Conservation (phyloP, 164 flowering plant genomes). For the Aristolochia contorta region DNA sequence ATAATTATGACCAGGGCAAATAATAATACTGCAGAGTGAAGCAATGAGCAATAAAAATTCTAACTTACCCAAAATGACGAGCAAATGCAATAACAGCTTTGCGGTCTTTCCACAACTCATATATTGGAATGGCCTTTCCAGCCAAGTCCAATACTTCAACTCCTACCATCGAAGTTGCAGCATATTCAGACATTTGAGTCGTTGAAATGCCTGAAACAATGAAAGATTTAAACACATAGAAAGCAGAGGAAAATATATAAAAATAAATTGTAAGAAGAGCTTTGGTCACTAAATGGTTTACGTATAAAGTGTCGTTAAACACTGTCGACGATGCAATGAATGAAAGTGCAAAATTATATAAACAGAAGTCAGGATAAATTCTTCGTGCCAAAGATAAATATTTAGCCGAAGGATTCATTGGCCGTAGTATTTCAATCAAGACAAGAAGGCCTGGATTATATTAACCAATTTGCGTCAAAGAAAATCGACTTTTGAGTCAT, state of each 20-base stretch:
- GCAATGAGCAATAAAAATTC: background rate
- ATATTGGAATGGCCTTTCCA: slow-evolving; percentile 54
- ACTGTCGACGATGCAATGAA: background rate
- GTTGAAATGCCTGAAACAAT: slow-evolving; percentile 28
- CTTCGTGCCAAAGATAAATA: too few species aligned
- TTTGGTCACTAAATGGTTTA: background rate
- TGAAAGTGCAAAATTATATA: background rate
- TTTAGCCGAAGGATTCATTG: too few species aligned
- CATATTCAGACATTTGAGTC: slow-evolving; percentile 24
- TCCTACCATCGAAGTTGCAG: slow-evolving; percentile 31
- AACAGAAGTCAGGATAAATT: slow-evolving; percentile 6
- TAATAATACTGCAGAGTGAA: background rate
- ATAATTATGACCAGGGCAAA: background rate
- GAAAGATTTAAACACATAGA: background rate
- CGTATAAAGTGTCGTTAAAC: too few species aligned
- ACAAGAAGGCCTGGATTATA: too few species aligned
- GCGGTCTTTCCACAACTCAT: slow-evolving; percentile 91
- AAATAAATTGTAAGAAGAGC: background rate
- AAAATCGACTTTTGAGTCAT: too few species aligned
- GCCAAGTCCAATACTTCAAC: slow-evolving; percentile 63
- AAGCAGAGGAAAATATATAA: too few species aligned
- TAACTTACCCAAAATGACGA: slow-evolving; percentile 78
- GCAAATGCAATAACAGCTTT: slow-evolving; percentile 92
- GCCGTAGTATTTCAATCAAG: too few species aligned
- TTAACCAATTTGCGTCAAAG: too few species aligned